Base-by-base conservation (phyloP, 106 monocot species). In the Acorus gramineus region DNA sequence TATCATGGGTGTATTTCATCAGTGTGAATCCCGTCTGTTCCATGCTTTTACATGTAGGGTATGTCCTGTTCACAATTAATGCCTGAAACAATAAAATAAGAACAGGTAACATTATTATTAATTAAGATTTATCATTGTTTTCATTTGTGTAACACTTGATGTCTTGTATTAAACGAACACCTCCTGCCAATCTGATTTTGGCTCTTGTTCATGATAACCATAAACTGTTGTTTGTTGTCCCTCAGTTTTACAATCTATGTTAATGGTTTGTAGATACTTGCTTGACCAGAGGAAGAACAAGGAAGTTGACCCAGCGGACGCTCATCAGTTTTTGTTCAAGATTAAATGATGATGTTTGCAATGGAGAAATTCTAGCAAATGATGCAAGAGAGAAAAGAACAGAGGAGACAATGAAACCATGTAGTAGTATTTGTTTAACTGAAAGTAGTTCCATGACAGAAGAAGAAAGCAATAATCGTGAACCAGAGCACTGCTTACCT, bases 221-320 rank as follows among this genome's bases (percentile, higher is more conserved):
- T 11, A n/a, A 10, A 10, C 11, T 4, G 4, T 55, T 8, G 4
- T 55, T 11, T 55, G 9, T 4, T 55, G 11, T 55, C 11, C 8
- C 55, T 8, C 13, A 10, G 10, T 10, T 10, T 71, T 49, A 59
- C 7, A 47, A 57, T 12, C 42, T 53, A 12, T 63, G 9, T 42
- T 44, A 12, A 48, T 74, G 60, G 50, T 59, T 44, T 82, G 71
- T 84, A 96, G 95, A 96, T 77, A 62, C 51, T 46, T 96, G 90
- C 74, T 80, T 96, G 50, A 63, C 66, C n/a, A 85, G 77, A 67
- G 80, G 87, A 48, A 77, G 69, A 11, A 96, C 87, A 72, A 52
- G 87, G 60, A 96, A 87, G 73, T 68, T 87, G 58, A 81, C 48
- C 11, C 95, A 96, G 14, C 43, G 70, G 4, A 96, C 90, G 47